Evolutionary conservation across 2,329 filamentous ascomycete species (phyloP), one percentile per base, ranked within the genome.

Genomic region (Aquanectria penicillioides): DNA sequence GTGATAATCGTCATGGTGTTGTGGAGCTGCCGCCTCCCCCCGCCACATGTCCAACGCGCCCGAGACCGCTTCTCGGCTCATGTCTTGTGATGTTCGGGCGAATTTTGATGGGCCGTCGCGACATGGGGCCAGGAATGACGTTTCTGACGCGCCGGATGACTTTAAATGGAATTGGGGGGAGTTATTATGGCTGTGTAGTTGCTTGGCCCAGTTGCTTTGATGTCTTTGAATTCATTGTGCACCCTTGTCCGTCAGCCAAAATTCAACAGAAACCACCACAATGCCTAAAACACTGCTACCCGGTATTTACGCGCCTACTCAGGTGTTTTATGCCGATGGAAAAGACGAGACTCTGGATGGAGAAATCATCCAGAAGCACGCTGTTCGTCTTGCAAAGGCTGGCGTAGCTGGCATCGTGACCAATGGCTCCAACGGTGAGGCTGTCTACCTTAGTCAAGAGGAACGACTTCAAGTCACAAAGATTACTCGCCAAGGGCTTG

Each of bases 371-470:
- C 90, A 92, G 77, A 89, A 86, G 72, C 93, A 97, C 73, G 90
- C 91, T 22, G 86, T 91, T 65, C 89, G 92, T 36, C 87, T 97
- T 37, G 90, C 89, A 33, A 82, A 87, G 73, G 90, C 87, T 56
- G 93, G 93, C 6, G 86, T 97, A 9, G 91, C 89, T 38, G 93
- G 93, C 31, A 84, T 97, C 25, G 91, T 95, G 37, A 90, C 89
- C 65, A 93, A 95, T 89, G 93, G 93, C 61, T 95, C 92, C 66
- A 97, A 96, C 76, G 93, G 93, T 61, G 93, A 97, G 80, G 92
- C 93, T 25, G 90, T 93, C 51, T 92, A 96, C 80, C 88, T 94
- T 69, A 91, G 89, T 51, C 85, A 86, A 37, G 85, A 89, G 62
- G 93, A 97, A 77, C 93, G 93, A 74, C 75, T 86, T 46, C 85